phyloP scores from a whole-genome alignment of 2,329 filamentous ascomycete genomes.

The Fusarium veterinarium region DNA sequence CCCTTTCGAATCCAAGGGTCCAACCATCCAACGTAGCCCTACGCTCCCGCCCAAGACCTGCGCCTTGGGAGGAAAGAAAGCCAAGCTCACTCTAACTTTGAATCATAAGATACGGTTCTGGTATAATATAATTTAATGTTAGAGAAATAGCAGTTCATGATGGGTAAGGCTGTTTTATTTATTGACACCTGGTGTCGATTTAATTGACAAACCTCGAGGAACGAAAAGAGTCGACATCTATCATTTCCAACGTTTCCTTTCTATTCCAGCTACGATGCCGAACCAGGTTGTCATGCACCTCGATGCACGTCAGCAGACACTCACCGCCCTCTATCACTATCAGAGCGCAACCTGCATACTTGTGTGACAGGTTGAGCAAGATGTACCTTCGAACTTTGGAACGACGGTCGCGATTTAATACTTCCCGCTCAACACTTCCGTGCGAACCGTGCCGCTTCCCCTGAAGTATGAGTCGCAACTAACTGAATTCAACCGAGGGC shows the following conservation, averaged over 20 bases:
- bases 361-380: conserved; percentile 14
- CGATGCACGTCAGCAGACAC: conserved; percentile 35
- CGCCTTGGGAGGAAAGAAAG: neutral
- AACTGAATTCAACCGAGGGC: neutral
- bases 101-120: neutral
- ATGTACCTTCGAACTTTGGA: neutral
- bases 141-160: neutral
- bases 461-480: conserved; percentile 12
- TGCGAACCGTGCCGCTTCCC: conserved; percentile 25
- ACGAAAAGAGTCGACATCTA: neutral
- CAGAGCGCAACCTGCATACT: conserved; percentile 12
- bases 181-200: neutral
- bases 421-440: conserved; percentile 8
- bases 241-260: neutral
- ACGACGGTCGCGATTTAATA: neutral
- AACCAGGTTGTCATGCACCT: conserved; percentile 19
- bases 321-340: conserved; percentile 32
- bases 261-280: neutral
- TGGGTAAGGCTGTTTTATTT: neutral
- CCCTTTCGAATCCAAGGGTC: conserved; percentile 24
- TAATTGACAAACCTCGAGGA: neutral
- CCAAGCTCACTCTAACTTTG: neutral
- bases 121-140: neutral
- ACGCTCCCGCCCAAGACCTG: neutral
- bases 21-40: conserved; percentile 18